phyloP scores from a whole-genome alignment of 106 monocot species.

The Dendrobium nobile region DNA sequence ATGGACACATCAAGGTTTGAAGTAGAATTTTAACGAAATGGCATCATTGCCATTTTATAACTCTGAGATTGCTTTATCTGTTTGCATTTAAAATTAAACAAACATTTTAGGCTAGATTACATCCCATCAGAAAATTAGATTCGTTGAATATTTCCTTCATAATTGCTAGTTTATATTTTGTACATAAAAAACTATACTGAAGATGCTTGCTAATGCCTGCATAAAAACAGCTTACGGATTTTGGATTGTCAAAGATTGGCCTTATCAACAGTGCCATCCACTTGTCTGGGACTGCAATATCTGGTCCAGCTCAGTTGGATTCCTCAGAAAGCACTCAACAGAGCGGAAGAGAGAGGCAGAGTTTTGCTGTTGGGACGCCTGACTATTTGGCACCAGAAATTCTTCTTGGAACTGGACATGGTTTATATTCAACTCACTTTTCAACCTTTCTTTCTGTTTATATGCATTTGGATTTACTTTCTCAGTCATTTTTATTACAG shows the following conservation, averaged over 20 bases:
- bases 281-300: constrained; percentile 26
- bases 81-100: background rate
- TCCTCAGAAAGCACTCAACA: constrained; percentile 2
- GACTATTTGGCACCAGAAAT: constrained; percentile 65
- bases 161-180: too few relatives aligned
- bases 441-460: background rate
- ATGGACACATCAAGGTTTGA: constrained; percentile 75
- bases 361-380: constrained; percentile 52
- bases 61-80: background rate
- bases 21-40: background rate
- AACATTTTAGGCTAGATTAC: too few relatives aligned
- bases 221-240: constrained; percentile 66
- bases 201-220: background rate
- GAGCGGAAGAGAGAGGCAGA: constrained; percentile 14
- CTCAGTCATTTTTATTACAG: constrained; percentile 17
- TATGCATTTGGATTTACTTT: background rate
- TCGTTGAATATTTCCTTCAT: background rate
- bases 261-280: constrained; percentile 46
- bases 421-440: constrained; percentile 11
- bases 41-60: background rate
- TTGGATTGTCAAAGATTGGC: constrained; percentile 78
- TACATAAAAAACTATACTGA: too few relatives aligned
- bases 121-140: background rate
- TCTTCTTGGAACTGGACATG: constrained; percentile 61
- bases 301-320: constrained; percentile 22